Conservation (phyloP, 1,139 yeast genomes). For the Scheffersomyces cryptocercus region DNA sequence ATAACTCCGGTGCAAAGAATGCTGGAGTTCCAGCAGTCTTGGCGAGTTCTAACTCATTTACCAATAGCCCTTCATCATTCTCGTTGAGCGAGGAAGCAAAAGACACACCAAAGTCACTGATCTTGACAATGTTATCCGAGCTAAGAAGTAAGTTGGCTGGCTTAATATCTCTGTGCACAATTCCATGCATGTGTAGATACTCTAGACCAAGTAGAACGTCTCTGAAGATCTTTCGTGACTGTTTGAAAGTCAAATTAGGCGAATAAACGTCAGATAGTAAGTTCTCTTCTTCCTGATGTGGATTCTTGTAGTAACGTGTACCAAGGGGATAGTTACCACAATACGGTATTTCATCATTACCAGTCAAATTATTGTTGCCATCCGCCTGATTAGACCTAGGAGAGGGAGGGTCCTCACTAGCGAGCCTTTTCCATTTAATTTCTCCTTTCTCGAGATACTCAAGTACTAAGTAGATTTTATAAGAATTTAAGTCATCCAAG, state of each 20-base stretch:
- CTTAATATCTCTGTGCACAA: slow-evolving; percentile 94
- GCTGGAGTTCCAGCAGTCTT: slow-evolving; percentile 94
- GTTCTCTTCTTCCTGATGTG: slow-evolving; percentile 30
- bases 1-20: slow-evolving; percentile 76
- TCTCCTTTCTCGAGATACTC: slow-evolving; percentile 95
- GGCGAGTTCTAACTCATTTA: slow-evolving; percentile 78
- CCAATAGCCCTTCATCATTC: slow-evolving; percentile 41
- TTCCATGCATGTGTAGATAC: slow-evolving; percentile 89
- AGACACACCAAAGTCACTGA: slow-evolving; percentile 96
- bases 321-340: slow-evolving; percentile 22
- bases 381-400: neutral
- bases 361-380: neutral
- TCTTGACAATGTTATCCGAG: slow-evolving; percentile 75
- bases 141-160: slow-evolving; percentile 89
- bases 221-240: slow-evolving; percentile 71
- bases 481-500: slow-evolving; percentile 78
- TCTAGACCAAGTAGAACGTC: slow-evolving; percentile 90
- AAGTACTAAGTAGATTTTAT: slow-evolving; percentile 85
- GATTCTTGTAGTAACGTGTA: neutral
- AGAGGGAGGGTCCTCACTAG: neutral
- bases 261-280: slow-evolving; percentile 42
- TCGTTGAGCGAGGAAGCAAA: slow-evolving; percentile 69
- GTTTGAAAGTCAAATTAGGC: slow-evolving; percentile 65
- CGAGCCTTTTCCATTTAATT: slow-evolving; percentile 70
- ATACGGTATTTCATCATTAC: slow-evolving; percentile 36